Conservation (phyloP, 2,329 filamentous ascomycete species). For the Coleophoma crateriformis region DNA sequence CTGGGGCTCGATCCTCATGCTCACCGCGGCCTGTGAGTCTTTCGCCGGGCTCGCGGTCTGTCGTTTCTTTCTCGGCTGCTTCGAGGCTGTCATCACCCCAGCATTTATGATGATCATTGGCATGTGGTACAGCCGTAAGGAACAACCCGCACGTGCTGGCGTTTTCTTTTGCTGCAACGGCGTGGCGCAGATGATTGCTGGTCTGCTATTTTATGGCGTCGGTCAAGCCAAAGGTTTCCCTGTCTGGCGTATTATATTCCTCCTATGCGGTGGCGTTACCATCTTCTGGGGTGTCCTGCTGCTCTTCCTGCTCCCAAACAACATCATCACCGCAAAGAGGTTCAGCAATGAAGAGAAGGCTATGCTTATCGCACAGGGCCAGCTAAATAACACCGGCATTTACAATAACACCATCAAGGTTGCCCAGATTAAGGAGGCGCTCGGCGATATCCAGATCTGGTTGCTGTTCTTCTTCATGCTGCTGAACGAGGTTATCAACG, state of each 20-base stretch:
- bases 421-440: conserved; percentile 25
- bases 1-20: conserved; percentile 9
- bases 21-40: conserved; percentile 12
- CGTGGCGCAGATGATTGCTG: conserved; percentile 23
- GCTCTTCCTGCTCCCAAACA: background rate
- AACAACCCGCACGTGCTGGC: conserved; percentile 11
- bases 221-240: conserved; percentile 22
- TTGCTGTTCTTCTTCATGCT: background rate
- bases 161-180: conserved; percentile 24
- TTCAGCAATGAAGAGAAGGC: background rate
- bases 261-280: conserved; percentile 36
- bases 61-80: conserved; percentile 21
- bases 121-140: conserved; percentile 27
- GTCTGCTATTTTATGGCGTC: conserved; percentile 22
- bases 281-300: conserved; percentile 27
- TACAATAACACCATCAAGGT: background rate
- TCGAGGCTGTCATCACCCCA: conserved; percentile 21
- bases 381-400: background rate
- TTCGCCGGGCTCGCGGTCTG: conserved; percentile 17
- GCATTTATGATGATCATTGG: conserved; percentile 27
- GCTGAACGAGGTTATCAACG: background rate
- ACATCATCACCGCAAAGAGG: background rate
- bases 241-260: conserved; percentile 48
- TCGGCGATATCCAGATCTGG: conserved; percentile 1
- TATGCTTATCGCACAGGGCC: conserved; percentile 15